These are phyloP conservation scores for Ascoidea asiatica DNA, from an alignment of 805 yeast genomes.

Conservation along the genomic window DNA sequence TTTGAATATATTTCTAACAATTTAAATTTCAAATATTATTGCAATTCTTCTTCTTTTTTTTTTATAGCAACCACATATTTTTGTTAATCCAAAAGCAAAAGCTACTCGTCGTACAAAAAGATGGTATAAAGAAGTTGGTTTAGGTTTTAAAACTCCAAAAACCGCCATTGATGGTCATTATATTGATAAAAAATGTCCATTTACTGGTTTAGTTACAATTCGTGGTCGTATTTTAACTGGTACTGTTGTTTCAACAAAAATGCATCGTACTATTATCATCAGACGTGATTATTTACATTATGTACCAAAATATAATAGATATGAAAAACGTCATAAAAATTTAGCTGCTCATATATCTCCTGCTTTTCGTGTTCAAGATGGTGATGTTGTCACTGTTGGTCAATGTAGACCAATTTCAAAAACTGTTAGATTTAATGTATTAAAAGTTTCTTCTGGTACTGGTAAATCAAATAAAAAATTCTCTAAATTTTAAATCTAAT, in stretches of 20 bases:
- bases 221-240: slow-evolving; percentile 99
- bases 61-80: slow-evolving; percentile 96
- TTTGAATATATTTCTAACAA: too few species aligned
- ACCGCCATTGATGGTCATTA: slow-evolving; percentile 96
- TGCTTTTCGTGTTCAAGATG: slow-evolving; percentile 99
- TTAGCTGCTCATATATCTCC: slow-evolving; percentile 99
- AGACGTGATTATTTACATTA: slow-evolving; percentile 99
- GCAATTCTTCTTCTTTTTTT: slow-evolving; percentile 1
- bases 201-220: slow-evolving; percentile 92
- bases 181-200: slow-evolving; percentile 99
- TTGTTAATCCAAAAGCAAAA: slow-evolving; percentile 99
- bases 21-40: not conserved
- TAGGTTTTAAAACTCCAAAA: slow-evolving; percentile 99
- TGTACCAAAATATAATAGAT: slow-evolving; percentile 99
- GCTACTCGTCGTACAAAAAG: slow-evolving; percentile 98
- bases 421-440: slow-evolving; percentile 99
- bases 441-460: slow-evolving; percentile 82
- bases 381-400: slow-evolving; percentile 98
- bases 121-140: slow-evolving; percentile 99
- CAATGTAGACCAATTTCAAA: slow-evolving; percentile 99
- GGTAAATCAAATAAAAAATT: slow-evolving; percentile 89
- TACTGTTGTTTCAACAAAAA: slow-evolving; percentile 99
- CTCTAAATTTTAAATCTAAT: slow-evolving; percentile 71
- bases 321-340: slow-evolving; percentile 99
- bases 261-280: slow-evolving; percentile 99